Evolutionary conservation across 2,329 filamentous ascomycete species (phyloP).

Genomic region (Penicillium capsulatum): DNA sequence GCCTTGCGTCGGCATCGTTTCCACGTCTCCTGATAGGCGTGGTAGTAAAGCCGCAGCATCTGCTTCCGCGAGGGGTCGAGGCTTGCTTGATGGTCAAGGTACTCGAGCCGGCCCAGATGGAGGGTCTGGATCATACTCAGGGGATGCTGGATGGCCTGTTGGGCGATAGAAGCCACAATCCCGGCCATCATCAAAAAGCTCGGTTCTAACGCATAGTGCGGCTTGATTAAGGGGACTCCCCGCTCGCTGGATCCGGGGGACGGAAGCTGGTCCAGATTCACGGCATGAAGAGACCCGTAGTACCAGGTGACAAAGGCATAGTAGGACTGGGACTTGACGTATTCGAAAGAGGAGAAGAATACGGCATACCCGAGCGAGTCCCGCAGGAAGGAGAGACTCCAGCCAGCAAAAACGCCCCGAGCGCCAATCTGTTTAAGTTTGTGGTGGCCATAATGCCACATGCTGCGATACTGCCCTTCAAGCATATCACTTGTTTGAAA

Average conservation of each 20-base stretch:
- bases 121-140: constrained; percentile 56
- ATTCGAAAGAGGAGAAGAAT: constrained; percentile 63
- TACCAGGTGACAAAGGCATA: constrained; percentile 58
- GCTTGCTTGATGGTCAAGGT: constrained; percentile 53
- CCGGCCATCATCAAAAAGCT: constrained; percentile 59
- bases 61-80: constrained; percentile 39
- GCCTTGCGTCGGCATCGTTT: constrained; percentile 52
- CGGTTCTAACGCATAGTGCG: constrained; percentile 61
- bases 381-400: constrained; percentile 55
- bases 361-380: constrained; percentile 58
- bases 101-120: constrained; percentile 57
- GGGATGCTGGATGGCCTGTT: constrained; percentile 58
- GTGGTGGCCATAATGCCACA: constrained; percentile 59
- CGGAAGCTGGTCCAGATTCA: constrained; percentile 28
- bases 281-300: constrained; percentile 46
- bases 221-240: constrained; percentile 49
- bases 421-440: constrained; percentile 58
- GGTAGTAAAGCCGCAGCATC: constrained; percentile 54
- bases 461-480: constrained; percentile 56
- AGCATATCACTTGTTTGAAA: constrained; percentile 58
- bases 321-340: constrained; percentile 59
- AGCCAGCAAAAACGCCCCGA: constrained; percentile 62
- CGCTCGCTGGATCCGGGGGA: constrained; percentile 26
- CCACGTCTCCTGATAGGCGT: constrained; percentile 58
- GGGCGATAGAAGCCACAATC: constrained; percentile 54